A percentile compares a stretch with the other conserved stretches of the same genome.
Conservation (phyloP, 164 flowering plant genomes). For the Berberis thunbergii region DNA sequence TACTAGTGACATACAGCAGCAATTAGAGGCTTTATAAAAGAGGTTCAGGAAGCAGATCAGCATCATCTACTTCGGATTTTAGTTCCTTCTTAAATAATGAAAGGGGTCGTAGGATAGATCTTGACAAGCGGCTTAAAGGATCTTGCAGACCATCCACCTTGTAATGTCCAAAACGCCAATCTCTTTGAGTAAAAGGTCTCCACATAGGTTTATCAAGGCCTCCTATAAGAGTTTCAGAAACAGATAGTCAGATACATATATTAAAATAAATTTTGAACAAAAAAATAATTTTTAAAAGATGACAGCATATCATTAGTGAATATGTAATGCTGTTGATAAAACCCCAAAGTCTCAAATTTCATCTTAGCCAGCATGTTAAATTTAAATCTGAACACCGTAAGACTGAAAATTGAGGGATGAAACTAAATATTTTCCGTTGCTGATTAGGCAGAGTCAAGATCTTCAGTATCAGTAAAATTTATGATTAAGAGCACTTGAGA, state of each 20-base stretch:
- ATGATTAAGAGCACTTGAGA: background rate
- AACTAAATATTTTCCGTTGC: too few species aligned
- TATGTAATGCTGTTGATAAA: too few species aligned
- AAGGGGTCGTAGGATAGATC: constrained; percentile 42
- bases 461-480: too few species aligned
- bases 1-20: background rate
- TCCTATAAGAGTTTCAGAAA: constrained; percentile 33
- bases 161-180: constrained; percentile 97
- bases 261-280: too few species aligned
- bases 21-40: constrained; percentile 21
- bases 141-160: constrained; percentile 92
- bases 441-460: too few species aligned
- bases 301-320: too few species aligned
- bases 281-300: too few species aligned
- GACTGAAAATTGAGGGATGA: too few species aligned
- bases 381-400: too few species aligned
- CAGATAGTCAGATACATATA: too few species aligned
- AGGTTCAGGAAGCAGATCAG: constrained; percentile 43
- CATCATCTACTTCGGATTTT: constrained; percentile 20
- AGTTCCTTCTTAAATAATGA: constrained; percentile 21
- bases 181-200: constrained; percentile 51
- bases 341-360: too few species aligned
- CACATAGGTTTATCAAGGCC: constrained; percentile 81
- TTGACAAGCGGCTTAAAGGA: constrained; percentile 59
- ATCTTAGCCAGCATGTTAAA: too few species aligned